These are phyloP conservation scores for Rhynchosporium secalis DNA, from an alignment of 2,329 filamentous ascomycete species.

Conservation along the genomic window DNA sequence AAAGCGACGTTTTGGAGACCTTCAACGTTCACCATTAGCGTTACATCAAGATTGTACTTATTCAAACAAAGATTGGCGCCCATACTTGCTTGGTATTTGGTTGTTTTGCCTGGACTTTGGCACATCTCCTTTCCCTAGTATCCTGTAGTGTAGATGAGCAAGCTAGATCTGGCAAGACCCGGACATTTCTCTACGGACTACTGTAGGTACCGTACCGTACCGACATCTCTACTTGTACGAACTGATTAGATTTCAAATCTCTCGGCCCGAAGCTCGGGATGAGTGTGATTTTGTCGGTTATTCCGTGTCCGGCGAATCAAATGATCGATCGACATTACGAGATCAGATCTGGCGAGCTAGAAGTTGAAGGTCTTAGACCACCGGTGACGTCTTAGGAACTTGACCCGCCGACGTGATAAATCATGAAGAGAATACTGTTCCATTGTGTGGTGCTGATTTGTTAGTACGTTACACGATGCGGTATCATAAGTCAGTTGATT, in stretches of 20 bases:
- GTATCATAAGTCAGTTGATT: too few species aligned
- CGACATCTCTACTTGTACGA: background rate
- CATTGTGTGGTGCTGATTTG: too few species aligned
- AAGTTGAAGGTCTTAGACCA: too few species aligned
- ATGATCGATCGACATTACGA: background rate
- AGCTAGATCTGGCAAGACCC: slow-evolving; percentile 4
- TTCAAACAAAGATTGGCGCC: background rate
- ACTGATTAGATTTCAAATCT: slow-evolving; percentile 2
- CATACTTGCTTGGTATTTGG: too few species aligned
- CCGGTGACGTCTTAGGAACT: too few species aligned
- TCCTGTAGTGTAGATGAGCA: background rate
- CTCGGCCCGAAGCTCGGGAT: background rate
- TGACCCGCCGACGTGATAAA: too few species aligned
- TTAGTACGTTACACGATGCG: too few species aligned
- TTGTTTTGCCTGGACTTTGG: background rate
- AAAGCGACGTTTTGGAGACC: background rate
- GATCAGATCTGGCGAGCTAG: background rate
- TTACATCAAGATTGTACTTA: background rate
- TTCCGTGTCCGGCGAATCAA: background rate
- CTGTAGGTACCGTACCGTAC: background rate
- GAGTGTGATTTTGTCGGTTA: background rate
- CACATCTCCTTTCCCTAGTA: background rate
- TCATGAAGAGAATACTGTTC: too few species aligned
- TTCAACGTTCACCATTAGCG: background rate
- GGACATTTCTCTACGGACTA: background rate